Evolutionary conservation across 23 red algal genomes (phyloP).

Genomic region (Agarophyton chilense): DNA sequence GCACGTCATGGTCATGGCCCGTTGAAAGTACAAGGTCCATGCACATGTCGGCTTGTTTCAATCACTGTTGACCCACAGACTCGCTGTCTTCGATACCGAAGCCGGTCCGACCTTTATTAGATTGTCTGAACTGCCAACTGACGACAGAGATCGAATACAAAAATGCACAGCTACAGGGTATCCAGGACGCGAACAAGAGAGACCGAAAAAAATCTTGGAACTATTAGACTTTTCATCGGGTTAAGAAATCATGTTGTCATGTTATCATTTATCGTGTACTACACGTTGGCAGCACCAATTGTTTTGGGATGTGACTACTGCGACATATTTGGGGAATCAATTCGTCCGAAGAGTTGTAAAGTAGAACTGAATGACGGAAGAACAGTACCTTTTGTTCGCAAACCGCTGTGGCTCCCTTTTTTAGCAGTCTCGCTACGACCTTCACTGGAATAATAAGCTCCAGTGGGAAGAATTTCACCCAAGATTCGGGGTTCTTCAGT

Average conservation of each 20-base stretch:
- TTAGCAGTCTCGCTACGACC: not conserved
- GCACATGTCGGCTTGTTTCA: not conserved
- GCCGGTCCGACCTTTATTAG: not conserved
- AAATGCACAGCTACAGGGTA: not conserved
- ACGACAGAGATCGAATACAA: not conserved
- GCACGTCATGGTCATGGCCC: not conserved
- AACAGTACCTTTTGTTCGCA: not conserved
- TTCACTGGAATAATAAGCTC: not conserved
- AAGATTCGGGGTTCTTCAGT: not conserved
- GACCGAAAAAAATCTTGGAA: not conserved
- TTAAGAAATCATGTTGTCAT: not conserved
- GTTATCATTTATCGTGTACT: slow-evolving; percentile 9
- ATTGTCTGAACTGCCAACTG: not conserved
- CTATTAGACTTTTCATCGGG: not conserved
- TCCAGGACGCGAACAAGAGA: slow-evolving; percentile 10
- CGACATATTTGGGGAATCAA: slow-evolving; percentile 5
- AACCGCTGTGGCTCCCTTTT: not conserved
- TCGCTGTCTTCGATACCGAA: not conserved
- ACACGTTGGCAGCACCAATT: slow-evolving; percentile 12
- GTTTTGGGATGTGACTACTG: slow-evolving; percentile 17
- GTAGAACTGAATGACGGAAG: not conserved
- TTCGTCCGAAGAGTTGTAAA: not conserved
- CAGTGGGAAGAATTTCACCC: not conserved
- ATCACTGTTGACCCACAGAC: not conserved
- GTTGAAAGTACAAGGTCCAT: not conserved